Evolutionary conservation across 768 basidiomycete genomes (phyloP).

Genomic region (Tephrocybe sp.): DNA sequence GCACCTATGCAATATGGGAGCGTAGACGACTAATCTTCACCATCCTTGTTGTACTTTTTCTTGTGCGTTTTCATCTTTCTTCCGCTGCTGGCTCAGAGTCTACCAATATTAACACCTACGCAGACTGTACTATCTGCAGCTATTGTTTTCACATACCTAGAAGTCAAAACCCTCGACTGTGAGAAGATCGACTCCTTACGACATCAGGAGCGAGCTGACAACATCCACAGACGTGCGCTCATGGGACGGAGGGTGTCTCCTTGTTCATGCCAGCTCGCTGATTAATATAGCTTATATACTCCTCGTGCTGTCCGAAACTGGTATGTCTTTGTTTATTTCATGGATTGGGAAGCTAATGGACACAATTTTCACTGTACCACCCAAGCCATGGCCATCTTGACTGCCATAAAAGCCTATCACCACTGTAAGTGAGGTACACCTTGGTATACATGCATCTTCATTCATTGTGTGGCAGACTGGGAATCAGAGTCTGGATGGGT

Average conservation of each 20-base stretch:
- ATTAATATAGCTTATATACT: conserved; percentile 36
- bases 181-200: not conserved
- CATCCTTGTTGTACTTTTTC: conserved; percentile 25
- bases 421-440: conserved; percentile 28
- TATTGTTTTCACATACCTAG: conserved; percentile 28
- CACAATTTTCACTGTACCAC: not conserved
- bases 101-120: too few species aligned
- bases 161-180: conserved; percentile 34
- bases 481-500: conserved; percentile 34
- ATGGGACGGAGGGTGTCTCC: conserved; percentile 25
- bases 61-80: conserved; percentile 15
- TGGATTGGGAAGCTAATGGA: not conserved
- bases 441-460: not conserved
- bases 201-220: not conserved
- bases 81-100: too few species aligned
- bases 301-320: conserved; percentile 36
- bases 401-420: conserved; percentile 32
- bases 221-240: not conserved
- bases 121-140: conserved; percentile 31
- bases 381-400: conserved; percentile 36
- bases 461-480: conserved; percentile 24
- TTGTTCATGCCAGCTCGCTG: conserved; percentile 31
- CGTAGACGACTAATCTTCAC: conserved; percentile 30
- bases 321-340: conserved; percentile 21
- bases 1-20: conserved; percentile 45